These are phyloP conservation scores for Endocalyx cinctus DNA, from an alignment of 2,329 filamentous ascomycete genomes.

Conservation along the genomic window DNA sequence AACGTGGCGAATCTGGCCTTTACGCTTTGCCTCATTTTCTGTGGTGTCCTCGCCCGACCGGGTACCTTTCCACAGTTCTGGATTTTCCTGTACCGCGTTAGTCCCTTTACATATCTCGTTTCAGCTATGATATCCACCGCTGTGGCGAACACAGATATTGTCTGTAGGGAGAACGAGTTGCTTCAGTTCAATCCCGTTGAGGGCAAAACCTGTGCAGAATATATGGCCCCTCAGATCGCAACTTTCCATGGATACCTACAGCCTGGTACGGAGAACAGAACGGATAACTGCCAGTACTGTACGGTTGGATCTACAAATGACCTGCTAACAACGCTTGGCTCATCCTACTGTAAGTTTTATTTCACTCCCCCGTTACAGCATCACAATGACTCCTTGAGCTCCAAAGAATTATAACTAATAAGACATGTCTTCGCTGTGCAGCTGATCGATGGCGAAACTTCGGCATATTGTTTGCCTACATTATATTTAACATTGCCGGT, in stretches of 20 bases:
- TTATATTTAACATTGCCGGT: conserved; percentile 49
- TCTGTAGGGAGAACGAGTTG: conserved; percentile 61
- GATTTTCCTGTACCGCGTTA: conserved; percentile 72
- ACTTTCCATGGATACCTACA: conserved; percentile 37
- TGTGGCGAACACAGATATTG: conserved; percentile 55
- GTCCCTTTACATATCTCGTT: conserved; percentile 71
- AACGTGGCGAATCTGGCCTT: conserved; percentile 75
- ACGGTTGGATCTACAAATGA: neutral
- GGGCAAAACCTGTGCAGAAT: conserved; percentile 50
- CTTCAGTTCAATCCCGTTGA: conserved; percentile 55
- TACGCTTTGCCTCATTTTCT: conserved; percentile 69
- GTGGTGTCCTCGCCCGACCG: conserved; percentile 64
- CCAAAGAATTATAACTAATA: too few relatives aligned
- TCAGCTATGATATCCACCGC: conserved; percentile 60
- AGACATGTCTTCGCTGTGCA: too few relatives aligned
- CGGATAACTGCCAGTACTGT: conserved; percentile 27
- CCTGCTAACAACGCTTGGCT: too few relatives aligned
- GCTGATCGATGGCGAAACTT: conserved; percentile 52
- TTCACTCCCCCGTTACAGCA: too few relatives aligned
- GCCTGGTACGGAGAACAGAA: conserved; percentile 35
- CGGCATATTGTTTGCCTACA: conserved; percentile 50
- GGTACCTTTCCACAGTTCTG: conserved; percentile 65
- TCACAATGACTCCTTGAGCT: too few relatives aligned
- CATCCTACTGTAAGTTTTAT: too few relatives aligned
- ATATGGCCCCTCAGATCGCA: conserved; percentile 44